These are phyloP conservation scores for Aspergillus candidus DNA, from an alignment of 2,329 filamentous ascomycete genomes.

Conservation along the genomic window DNA sequence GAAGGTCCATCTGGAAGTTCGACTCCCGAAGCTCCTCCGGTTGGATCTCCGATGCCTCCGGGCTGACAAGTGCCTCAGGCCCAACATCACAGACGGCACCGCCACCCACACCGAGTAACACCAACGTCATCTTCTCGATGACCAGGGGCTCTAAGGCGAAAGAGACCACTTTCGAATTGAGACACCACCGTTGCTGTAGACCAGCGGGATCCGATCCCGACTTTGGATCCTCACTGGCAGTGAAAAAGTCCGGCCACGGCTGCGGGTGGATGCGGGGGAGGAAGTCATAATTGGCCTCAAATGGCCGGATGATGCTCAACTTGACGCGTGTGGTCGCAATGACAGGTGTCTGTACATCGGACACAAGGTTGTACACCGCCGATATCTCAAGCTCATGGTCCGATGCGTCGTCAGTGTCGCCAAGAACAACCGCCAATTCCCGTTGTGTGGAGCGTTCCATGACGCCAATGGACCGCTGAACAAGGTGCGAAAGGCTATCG, in stretches of 20 bases:
- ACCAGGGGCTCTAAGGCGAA: slow-evolving; percentile 62
- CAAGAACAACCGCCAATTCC: slow-evolving; percentile 42
- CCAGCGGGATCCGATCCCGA: slow-evolving; percentile 46
- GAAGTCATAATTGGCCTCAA: slow-evolving; percentile 88
- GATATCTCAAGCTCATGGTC: slow-evolving; percentile 65
- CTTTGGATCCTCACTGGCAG: slow-evolving; percentile 44
- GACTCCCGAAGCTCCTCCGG: slow-evolving; percentile 66
- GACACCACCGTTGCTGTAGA: slow-evolving; percentile 72
- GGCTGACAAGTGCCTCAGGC: slow-evolving; percentile 26
- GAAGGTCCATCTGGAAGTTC: slow-evolving; percentile 66
- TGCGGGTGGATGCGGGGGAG: slow-evolving; percentile 69
- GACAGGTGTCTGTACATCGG: slow-evolving; percentile 74
- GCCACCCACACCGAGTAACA: slow-evolving; percentile 55
- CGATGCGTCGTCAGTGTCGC: slow-evolving; percentile 47
- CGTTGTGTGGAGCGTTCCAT: slow-evolving; percentile 28
- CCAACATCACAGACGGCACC: slow-evolving; percentile 53
- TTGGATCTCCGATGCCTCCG: slow-evolving; percentile 41
- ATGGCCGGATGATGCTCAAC: slow-evolving; percentile 71
- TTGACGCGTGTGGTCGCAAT: slow-evolving; percentile 65
- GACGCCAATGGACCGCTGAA: slow-evolving; percentile 30
- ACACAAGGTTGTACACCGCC: slow-evolving; percentile 69
- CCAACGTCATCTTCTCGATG: slow-evolving; percentile 60
- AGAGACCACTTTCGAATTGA: slow-evolving; percentile 66
- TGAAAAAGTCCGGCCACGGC: slow-evolving; percentile 84
- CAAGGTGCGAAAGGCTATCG: slow-evolving; percentile 25